These are phyloP conservation scores for Colletotrichum karsti DNA, from an alignment of 2,329 filamentous ascomycete species.

Conservation along the genomic window DNA sequence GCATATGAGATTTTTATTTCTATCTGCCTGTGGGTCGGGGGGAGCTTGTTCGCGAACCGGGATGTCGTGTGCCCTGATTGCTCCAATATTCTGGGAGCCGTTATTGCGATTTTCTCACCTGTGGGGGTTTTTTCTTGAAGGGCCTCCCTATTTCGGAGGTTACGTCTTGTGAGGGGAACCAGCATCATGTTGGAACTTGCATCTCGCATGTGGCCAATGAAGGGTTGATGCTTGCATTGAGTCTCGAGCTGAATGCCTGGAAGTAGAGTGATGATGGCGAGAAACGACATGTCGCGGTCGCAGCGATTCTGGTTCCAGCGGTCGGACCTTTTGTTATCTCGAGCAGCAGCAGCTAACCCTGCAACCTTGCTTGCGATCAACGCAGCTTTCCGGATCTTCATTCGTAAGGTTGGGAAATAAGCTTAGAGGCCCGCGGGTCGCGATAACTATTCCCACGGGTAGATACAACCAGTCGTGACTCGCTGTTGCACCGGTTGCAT, in stretches of 20 bases:
- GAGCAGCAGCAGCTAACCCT: neutral
- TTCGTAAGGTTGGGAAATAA: constrained; percentile 1
- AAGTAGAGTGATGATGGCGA: neutral
- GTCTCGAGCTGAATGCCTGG: neutral
- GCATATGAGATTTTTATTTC: neutral
- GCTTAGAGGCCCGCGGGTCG: neutral
- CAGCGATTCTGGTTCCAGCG: neutral
- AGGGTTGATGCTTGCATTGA: neutral
- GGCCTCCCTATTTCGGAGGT: constrained; percentile 1
- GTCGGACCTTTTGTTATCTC: neutral
- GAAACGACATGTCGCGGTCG: neutral
- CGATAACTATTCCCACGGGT: neutral
- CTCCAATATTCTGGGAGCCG: neutral
- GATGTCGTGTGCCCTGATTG: neutral
- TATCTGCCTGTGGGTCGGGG: neutral
- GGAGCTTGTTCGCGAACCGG: neutral
- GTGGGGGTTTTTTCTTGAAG: neutral
- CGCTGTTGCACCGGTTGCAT: neutral
- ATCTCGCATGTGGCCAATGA: neutral
- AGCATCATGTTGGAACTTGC: neutral
- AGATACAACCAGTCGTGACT: neutral
- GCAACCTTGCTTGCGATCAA: neutral
- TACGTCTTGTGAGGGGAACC: neutral
- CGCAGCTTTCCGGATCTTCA: neutral
- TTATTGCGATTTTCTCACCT: neutral